Conservation (phyloP, 1,284 basidiomycete genomes). For the Fomitopsis pinicola region DNA sequence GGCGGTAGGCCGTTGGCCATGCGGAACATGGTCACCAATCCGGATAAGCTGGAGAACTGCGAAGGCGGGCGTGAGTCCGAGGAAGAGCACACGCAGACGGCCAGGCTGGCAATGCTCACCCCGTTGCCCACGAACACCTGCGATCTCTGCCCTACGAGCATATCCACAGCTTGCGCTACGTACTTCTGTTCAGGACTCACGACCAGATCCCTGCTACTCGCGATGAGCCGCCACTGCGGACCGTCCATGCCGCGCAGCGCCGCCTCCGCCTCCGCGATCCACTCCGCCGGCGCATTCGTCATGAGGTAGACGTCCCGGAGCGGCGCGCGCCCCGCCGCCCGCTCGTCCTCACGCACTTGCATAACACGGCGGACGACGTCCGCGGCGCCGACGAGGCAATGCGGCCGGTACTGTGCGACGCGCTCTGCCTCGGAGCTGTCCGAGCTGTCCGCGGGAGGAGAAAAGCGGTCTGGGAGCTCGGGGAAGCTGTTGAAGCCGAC, state of each 20-base stretch:
- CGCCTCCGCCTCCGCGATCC: slow-evolving; percentile 24
- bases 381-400: slow-evolving; percentile 37
- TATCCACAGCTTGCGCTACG: no score
- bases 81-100: no score
- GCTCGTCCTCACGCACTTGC: slow-evolving; percentile 30
- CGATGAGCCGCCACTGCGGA: no score
- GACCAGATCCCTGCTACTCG: no score
- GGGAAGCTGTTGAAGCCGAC: slow-evolving; percentile 39
- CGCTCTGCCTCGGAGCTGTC: slow-evolving; percentile 21
- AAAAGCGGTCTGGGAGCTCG: slow-evolving; percentile 39
- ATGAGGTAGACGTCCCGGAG: slow-evolving; percentile 30
- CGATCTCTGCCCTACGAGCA: no score
- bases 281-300: slow-evolving; percentile 31
- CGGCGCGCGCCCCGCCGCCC: slow-evolving; percentile 10
- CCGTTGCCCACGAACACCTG: no score
- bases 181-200: no score
- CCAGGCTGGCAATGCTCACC: no score
- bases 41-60: no score
- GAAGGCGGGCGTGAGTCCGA: no score
- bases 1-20: no score
- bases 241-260: slow-evolving; percentile 9
- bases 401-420: slow-evolving; percentile 27
- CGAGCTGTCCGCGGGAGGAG: slow-evolving; percentile 25
- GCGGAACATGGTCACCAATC: no score
- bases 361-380: slow-evolving; percentile 34